Conservation (phyloP, 2,329 filamentous ascomycete genomes). For the Alternaria gansuensis region DNA sequence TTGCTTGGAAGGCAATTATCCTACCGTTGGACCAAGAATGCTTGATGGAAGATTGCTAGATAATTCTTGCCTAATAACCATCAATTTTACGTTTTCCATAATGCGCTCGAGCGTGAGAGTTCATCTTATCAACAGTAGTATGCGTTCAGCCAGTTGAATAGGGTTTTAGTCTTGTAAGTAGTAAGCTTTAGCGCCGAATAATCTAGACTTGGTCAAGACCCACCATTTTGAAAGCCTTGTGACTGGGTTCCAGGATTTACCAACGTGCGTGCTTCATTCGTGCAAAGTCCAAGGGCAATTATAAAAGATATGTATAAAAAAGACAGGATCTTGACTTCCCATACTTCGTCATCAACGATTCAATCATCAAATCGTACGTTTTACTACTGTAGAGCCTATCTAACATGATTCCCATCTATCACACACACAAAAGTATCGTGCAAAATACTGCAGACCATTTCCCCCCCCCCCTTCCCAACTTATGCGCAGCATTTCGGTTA, state of each 20-base stretch:
- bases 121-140: too few relatives aligned
- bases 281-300: too few relatives aligned
- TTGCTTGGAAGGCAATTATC: constrained; percentile 32
- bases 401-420: neutral
- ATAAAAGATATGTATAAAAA: too few relatives aligned
- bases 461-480: neutral
- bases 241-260: neutral
- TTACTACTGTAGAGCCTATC: neutral
- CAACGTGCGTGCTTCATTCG: neutral
- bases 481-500: constrained; percentile 8
- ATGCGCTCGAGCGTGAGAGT: too few relatives aligned
- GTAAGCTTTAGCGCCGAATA: neutral
- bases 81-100: too few relatives aligned
- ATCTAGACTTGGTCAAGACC: neutral
- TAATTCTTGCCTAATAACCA: neutral
- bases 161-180: too few relatives aligned
- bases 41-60: constrained; percentile 9
- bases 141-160: too few relatives aligned
- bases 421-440: neutral
- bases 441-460: neutral
- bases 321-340: neutral
- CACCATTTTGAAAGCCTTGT: neutral
- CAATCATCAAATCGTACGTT: neutral
- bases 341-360: neutral
- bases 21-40: constrained; percentile 29